A percentile compares a stretch with the other conserved stretches of the same genome.
Evolutionary conservation across 2,329 filamentous ascomycete genomes (phyloP).

Genomic region (Aspergillus oerlinghausenensis): DNA sequence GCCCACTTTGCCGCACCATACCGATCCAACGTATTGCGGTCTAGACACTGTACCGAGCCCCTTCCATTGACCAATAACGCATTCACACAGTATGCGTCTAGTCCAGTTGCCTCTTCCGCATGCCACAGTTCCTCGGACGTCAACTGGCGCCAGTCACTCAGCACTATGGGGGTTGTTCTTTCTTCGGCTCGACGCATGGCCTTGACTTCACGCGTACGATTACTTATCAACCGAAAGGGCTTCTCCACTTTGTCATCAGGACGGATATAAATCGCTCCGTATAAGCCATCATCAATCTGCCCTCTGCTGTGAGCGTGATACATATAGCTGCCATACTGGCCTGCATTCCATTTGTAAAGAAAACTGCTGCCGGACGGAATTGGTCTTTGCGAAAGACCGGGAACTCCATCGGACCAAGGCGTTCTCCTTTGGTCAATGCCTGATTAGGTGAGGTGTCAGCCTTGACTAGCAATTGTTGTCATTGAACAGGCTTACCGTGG

Average conservation of each 20-base stretch:
- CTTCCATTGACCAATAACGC: slow-evolving; percentile 58
- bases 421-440: slow-evolving; percentile 46
- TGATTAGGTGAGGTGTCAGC: slow-evolving; percentile 2
- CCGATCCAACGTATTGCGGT: slow-evolving; percentile 39
- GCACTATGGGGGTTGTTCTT: slow-evolving; percentile 43
- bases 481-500: slow-evolving; percentile 20
- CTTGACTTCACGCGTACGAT: slow-evolving; percentile 29
- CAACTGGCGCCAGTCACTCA: slow-evolving; percentile 54
- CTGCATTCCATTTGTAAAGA: slow-evolving; percentile 50
- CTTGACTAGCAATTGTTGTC: not conserved
- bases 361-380: slow-evolving; percentile 48
- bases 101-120: slow-evolving; percentile 21
- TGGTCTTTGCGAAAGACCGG: slow-evolving; percentile 50
- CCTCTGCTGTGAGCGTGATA: slow-evolving; percentile 54
- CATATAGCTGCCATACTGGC: slow-evolving; percentile 54
- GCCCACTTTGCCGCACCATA: slow-evolving; percentile 18
- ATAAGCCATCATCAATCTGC: slow-evolving; percentile 57
- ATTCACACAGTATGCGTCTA: slow-evolving; percentile 53
- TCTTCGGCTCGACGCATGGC: slow-evolving; percentile 48
- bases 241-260: slow-evolving; percentile 30
- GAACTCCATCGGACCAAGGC: slow-evolving; percentile 56
- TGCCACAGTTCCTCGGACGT: slow-evolving; percentile 43
- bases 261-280: slow-evolving; percentile 51
- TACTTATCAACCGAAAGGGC: slow-evolving; percentile 49
- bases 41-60: slow-evolving; percentile 50